These are phyloP conservation scores for Mucor plumbeus DNA, from an alignment of 371 early-diverging fungal genomes.

Conservation along the genomic window DNA sequence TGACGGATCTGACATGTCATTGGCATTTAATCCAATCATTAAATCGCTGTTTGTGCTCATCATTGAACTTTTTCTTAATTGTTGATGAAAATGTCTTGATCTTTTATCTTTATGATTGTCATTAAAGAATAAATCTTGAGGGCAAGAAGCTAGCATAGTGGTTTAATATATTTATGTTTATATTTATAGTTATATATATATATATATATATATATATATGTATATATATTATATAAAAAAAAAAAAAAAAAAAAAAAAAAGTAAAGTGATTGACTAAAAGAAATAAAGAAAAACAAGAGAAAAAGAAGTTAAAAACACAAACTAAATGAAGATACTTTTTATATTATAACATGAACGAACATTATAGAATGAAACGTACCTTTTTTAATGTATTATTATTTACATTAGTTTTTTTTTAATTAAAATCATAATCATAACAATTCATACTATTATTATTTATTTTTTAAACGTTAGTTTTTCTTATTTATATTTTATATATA, in stretches of 20 bases:
- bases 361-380: slow-evolving; percentile 19
- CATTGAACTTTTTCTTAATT: slow-evolving; percentile 32
- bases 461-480: neutral
- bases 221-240: too few relatives aligned
- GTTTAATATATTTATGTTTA: too few relatives aligned
- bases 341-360: neutral
- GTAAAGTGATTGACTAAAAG: neutral
- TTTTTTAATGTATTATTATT: slow-evolving; percentile 14
- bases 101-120: slow-evolving; percentile 23
- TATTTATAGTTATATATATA: too few relatives aligned
- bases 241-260: neutral
- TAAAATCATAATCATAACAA: slow-evolving; percentile 19
- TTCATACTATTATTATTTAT: neutral
- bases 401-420: slow-evolving; percentile 22
- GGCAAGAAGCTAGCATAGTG: slow-evolving; percentile 33
- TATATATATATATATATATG: too few relatives aligned
- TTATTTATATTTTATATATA: neutral
- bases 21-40: neutral
- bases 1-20: slow-evolving; percentile 19
- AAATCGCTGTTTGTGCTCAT: slow-evolving; percentile 23
- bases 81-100: slow-evolving; percentile 15
- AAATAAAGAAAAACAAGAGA: neutral
- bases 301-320: slow-evolving; percentile 5
- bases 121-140: slow-evolving; percentile 38
- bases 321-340: neutral